Evolutionary conservation across 1,284 basidiomycete genomes (phyloP), one percentile per base, ranked within the genome.

Genomic region (Peniophora sp.): DNA sequence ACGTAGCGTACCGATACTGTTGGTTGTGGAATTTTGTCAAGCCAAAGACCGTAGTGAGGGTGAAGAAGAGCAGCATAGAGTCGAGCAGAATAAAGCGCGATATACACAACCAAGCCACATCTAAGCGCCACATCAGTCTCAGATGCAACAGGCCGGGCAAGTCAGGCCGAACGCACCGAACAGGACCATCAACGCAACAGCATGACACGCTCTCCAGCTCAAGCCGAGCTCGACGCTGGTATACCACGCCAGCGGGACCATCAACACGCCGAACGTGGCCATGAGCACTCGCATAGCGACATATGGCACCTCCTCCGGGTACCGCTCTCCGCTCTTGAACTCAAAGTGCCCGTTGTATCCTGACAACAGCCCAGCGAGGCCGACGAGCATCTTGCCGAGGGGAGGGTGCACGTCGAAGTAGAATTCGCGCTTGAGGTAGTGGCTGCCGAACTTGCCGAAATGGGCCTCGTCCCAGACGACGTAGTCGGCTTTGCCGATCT

Each of bases 381-480:
- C 96, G 50, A 99, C 96, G 51, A 99, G 79, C 93, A 99, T 98
- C 75, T 99, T 99, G 20, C 97, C 96, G 34, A 99, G 78, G 0
- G 96, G 96, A 2, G 96, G 96, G 64, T 99, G 96, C n/a, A 97
- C 94, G 64, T 93, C 90, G 64, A 93, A 93, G 72, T 96, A 97
- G 73, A 96, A 97, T 63, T 92, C 88, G 62, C 92, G 88, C 66
- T 95, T 93, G 65, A 99, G 76, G 68, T 99, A 99, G 69, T 97
- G 89, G 23, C 92, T 92, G 51, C 92, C 93, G 68, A 97, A 97
- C 70, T 97, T 97, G 60, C 94, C 93, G 68, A 97, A 97, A 68
- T 97, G 93, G n/a, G 93, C 93, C 74, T 98, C 97, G 68, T 99
- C 97, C 96, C 97, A 99, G 52, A 98, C 85, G 67, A 99, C 96